Percentiles rank a stretch among this genome's conserved stretches.
Conservation (phyloP, 768 basidiomycete genomes). For the Pleurotus pulmonarius region DNA sequence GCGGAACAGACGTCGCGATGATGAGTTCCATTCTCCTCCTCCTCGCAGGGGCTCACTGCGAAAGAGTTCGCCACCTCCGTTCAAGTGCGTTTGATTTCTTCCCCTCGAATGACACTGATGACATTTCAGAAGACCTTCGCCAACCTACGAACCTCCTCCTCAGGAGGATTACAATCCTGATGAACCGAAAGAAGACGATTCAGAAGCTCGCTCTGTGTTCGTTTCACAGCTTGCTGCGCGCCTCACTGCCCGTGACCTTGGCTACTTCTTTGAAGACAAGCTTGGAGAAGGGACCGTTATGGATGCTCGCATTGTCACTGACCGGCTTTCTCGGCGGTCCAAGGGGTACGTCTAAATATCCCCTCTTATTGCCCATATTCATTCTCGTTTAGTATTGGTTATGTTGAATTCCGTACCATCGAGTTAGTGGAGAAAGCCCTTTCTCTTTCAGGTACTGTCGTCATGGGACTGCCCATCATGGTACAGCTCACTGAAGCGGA, state of each 20-base stretch:
- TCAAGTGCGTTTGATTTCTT: constrained; percentile 34
- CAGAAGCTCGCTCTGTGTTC: constrained; percentile 97
- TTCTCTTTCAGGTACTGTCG: constrained; percentile 86
- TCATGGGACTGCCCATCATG: constrained; percentile 97
- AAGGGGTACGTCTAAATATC: constrained; percentile 70
- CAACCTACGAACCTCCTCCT: constrained; percentile 60
- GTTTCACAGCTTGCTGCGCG: constrained; percentile 97
- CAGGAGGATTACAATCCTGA: constrained; percentile 78
- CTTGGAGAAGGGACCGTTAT: constrained; percentile 91
- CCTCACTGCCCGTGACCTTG: constrained; percentile 94
- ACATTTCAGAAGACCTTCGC: constrained; percentile 60
- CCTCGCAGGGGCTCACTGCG: constrained; percentile 29
- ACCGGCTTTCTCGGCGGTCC: constrained; percentile 91
- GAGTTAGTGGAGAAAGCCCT: constrained; percentile 91
- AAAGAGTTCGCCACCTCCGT: constrained; percentile 40
- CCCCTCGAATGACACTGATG: constrained; percentile 5
- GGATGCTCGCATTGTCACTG: constrained; percentile 95
- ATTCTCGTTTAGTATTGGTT: constrained; percentile 72
- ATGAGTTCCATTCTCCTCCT: constrained; percentile 27
- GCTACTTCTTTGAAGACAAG: constrained; percentile 98
- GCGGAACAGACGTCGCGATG: constrained; percentile 40
- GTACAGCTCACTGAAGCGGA: constrained; percentile 97
- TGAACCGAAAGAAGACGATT: constrained; percentile 92
- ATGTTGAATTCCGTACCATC: constrained; percentile 92
- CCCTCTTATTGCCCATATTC: neutral